Evolutionary conservation across 1,139 yeast species (phyloP).

Genomic region (Diutina pseudorugosa): DNA sequence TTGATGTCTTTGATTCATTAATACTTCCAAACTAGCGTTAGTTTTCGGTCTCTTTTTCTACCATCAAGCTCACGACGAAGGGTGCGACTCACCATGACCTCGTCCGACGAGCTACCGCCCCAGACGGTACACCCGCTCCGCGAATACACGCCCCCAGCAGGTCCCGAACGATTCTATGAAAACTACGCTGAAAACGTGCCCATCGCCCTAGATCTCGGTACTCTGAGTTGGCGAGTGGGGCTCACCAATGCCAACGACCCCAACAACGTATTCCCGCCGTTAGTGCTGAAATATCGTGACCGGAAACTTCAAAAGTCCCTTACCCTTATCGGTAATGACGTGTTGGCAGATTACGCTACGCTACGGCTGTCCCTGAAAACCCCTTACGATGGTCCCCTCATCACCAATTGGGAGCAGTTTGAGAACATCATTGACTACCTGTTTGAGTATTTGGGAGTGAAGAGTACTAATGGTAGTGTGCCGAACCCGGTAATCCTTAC

Average conservation of each 20-base stretch:
- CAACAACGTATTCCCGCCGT: constrained; percentile 53
- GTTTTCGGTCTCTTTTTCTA: neutral
- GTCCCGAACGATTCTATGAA: constrained; percentile 39
- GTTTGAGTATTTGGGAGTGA: constrained; percentile 65
- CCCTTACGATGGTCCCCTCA: constrained; percentile 78
- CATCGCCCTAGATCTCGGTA: constrained; percentile 73
- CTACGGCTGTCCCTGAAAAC: constrained; percentile 57
- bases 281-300: constrained; percentile 67
- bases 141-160: constrained; percentile 27
- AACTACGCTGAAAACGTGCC: constrained; percentile 50
- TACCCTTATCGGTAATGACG: constrained; percentile 77
- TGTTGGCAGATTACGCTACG: constrained; percentile 43
- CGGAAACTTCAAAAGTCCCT: constrained; percentile 53
- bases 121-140: constrained; percentile 37
- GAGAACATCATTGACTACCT: constrained; percentile 79
- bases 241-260: constrained; percentile 44
- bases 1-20: too few relatives aligned
- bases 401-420: constrained; percentile 87
- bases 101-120: constrained; percentile 25
- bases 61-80: neutral
- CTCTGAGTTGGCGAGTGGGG: constrained; percentile 61
- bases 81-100: neutral
- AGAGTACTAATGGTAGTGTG: constrained; percentile 37
- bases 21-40: too few relatives aligned
- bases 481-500: constrained; percentile 77